phyloP scores from a whole-genome alignment of 2,329 filamentous ascomycete species.

The Hymenoscyphus salicellus region DNA sequence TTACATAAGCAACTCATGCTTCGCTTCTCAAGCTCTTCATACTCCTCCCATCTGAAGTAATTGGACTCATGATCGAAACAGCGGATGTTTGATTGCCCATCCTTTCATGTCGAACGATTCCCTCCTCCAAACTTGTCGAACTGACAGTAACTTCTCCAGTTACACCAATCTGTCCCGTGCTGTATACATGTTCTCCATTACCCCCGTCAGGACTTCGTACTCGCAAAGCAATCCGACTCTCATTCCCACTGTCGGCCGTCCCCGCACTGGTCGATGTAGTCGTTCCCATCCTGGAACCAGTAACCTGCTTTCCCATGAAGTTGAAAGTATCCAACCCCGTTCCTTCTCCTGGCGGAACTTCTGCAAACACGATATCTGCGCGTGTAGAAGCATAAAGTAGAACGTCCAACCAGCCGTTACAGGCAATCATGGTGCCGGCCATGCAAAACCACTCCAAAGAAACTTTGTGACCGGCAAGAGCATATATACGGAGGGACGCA shows the following conservation, averaged over 20 bases:
- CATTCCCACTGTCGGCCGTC: not conserved
- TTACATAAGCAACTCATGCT: not conserved
- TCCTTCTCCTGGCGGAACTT: conserved; percentile 42
- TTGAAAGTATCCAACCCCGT: conserved; percentile 52
- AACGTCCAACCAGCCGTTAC: conserved; percentile 55
- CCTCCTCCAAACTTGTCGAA: conserved; percentile 7
- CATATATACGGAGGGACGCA: conserved; percentile 60
- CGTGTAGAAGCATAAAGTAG: conserved; percentile 52
- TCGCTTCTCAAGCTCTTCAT: conserved; percentile 1
- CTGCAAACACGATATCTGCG: conserved; percentile 51
- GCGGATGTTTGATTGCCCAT: conserved; percentile 9
- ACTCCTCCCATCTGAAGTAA: conserved; percentile 6
- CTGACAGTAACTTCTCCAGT: conserved; percentile 28
- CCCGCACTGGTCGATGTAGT: conserved; percentile 16
- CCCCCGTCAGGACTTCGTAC: conserved; percentile 13
- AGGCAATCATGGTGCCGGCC: conserved; percentile 56
- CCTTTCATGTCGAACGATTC: not conserved
- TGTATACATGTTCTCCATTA: conserved; percentile 28
- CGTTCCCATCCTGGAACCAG: conserved; percentile 18
- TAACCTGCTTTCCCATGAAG: conserved; percentile 31
- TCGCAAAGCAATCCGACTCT: not conserved
- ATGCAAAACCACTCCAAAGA: conserved; percentile 56
- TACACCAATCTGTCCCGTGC: conserved; percentile 26
- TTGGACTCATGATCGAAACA: not conserved
- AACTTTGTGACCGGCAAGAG: conserved; percentile 54